Conservation (phyloP, 257 asterid species). For the Solanum commersonii region DNA sequence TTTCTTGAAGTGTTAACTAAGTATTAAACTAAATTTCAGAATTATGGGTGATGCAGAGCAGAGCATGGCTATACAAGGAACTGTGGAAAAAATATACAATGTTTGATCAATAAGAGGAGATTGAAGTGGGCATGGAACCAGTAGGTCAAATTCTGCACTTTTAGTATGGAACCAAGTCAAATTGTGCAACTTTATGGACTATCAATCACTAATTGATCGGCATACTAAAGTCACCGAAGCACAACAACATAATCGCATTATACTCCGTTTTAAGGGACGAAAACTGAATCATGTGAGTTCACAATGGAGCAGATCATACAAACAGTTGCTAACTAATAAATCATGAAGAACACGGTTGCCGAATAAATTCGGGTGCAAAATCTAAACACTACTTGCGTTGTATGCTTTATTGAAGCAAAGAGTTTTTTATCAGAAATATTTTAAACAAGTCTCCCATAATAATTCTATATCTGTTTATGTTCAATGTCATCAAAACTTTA, state of each 20-base stretch:
- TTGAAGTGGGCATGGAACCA: not conserved
- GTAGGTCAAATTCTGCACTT: not conserved
- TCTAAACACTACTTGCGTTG: not conserved
- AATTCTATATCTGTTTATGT: not conserved
- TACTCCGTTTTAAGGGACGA: not conserved
- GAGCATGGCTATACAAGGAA: not conserved
- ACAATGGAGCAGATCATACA: not conserved
- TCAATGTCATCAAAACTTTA: not conserved
- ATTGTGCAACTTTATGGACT: not conserved
- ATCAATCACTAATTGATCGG: not conserved
- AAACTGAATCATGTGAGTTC: not conserved
- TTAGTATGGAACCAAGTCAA: not conserved
- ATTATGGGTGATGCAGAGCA: not conserved
- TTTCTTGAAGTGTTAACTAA: not conserved
- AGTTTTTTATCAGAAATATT: not conserved
- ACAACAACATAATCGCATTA: not conserved
- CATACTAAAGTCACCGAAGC: not conserved
- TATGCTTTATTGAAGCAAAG: not conserved
- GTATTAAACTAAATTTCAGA: not conserved
- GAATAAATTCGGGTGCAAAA: not conserved
- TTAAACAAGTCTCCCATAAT: not conserved
- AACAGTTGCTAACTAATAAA: not conserved
- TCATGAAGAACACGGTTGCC: not conserved
- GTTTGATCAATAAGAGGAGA: not conserved
- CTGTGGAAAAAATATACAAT: not conserved